Conservation (phyloP, 139 green algal species). For the Chlorella ohadii region DNA sequence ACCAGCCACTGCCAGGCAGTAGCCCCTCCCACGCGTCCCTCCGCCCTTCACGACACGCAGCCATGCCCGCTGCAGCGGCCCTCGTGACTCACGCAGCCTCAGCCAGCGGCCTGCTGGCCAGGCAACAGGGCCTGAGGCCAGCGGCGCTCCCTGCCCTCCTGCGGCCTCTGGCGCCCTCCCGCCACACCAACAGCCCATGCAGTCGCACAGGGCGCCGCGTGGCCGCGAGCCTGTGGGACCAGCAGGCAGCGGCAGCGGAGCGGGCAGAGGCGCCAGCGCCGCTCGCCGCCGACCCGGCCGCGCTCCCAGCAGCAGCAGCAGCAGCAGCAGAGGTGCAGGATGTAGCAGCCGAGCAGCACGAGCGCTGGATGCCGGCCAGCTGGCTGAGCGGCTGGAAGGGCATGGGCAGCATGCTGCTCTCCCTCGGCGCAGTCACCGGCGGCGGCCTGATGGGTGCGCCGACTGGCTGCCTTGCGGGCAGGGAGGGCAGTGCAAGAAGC, state of each 20-base stretch:
- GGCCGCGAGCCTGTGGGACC: neutral
- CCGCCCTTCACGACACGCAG: too few species aligned
- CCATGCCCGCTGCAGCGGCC: too few species aligned
- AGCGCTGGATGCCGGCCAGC: slow-evolving; percentile 30
- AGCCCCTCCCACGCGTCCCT: too few species aligned
- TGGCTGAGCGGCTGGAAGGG: slow-evolving; percentile 4
- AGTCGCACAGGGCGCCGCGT: neutral
- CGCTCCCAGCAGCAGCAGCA: slow-evolving; percentile 1
- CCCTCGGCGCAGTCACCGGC: slow-evolving; percentile 19
- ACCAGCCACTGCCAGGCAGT: too few species aligned
- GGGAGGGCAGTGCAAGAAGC: too few species aligned
- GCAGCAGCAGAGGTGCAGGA: slow-evolving; percentile 12
- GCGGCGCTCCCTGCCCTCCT: neutral
- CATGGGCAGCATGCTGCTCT: slow-evolving; percentile 15
- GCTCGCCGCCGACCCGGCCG: neutral
- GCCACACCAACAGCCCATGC: neutral
- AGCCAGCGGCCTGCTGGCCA: neutral
- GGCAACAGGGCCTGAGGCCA: neutral
- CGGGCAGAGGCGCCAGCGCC: neutral
- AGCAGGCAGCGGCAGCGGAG: neutral
- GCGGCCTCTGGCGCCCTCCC: neutral
- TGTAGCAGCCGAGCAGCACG: neutral
- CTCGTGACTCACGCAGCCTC: too few species aligned
- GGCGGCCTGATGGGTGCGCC: slow-evolving; percentile 24
- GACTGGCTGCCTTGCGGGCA: too few species aligned